phyloP scores from a whole-genome alignment of 129 eudicot genomes.

The Tagetes patula region DNA sequence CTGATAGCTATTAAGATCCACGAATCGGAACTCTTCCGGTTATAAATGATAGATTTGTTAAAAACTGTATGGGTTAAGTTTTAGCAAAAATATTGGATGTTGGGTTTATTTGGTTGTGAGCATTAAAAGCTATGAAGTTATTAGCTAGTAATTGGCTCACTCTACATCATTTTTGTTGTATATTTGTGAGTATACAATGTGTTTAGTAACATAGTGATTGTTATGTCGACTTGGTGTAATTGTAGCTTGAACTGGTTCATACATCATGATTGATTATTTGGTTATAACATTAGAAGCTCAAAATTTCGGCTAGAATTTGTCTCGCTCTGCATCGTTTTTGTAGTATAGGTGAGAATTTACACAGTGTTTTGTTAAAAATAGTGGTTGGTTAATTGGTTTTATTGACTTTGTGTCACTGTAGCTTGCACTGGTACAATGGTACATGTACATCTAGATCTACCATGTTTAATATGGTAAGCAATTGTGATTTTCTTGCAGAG shows the following conservation, averaged over 20 bases:
- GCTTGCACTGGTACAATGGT: neutral
- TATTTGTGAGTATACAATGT: neutral
- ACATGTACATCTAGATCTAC: neutral
- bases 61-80: neutral
- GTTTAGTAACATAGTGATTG: neutral
- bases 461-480: neutral
- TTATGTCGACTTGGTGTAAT: neutral
- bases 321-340: neutral
- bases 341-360: neutral
- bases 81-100: neutral
- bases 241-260: neutral
- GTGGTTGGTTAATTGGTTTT: slow-evolving; percentile 2
- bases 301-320: neutral
- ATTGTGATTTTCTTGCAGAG: slow-evolving; percentile 16
- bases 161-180: neutral
- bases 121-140: neutral
- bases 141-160: neutral
- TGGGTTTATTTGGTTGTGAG: neutral
- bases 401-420: neutral
- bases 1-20: slow-evolving; percentile 1
- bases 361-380: neutral
- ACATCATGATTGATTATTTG: neutral
- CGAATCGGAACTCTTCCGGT: neutral
- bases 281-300: neutral
- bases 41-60: neutral